Evolutionary conservation across 2,329 filamentous ascomycete species (phyloP), one percentile per base, ranked within the genome.

Genomic region (Neospermospora avenae): DNA sequence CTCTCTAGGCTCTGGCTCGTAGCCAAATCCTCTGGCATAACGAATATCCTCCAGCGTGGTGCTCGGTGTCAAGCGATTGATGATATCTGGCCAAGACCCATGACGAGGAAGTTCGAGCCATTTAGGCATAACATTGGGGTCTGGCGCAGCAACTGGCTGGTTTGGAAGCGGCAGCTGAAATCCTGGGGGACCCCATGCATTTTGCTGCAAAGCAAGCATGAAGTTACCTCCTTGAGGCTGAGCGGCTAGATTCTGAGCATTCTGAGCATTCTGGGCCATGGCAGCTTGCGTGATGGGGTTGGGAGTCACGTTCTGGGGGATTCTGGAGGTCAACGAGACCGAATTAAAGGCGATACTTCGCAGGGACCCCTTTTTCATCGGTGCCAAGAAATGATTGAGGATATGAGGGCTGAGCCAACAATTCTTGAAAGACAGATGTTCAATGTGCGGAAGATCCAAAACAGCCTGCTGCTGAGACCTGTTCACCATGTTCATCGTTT

Each of bases 321-420:
- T 72, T 35, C 77, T 74, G 0, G 81, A 81, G 14, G 81, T 84
- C 41, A 90, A 73, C 6, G 87, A 90, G 0, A 90, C 83, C 0
- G 85, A 86, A 65, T 88, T 80, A 2, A 90, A 74, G 8, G 79
- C 79, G 16, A 90, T 70, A 20, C 77, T 79, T 62, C 81, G 76
- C 13, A 90, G 72, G 2, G 72, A 76, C 7, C 73, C 70, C 4
- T 74, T 69, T 20, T 78, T 76, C 71, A 86, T 81, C 4, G 72
- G 70, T 2, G 74, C 74, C 60, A 86, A 74, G 55, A 86, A 77
- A 11, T 78, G 74, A 34, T 80, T 68, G 34, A 90, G 76, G 1
- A 84, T 77, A 42, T 80, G 76, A 0, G 87, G 86, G 2, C 81
- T 81, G 13, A 84, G 75, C 86, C 87, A 90, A 73, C 87, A 89